A percentile compares a stretch with the other conserved stretches of the same genome.
Evolutionary conservation across 1,139 yeast species (phyloP).

Genomic region (Kodamaea plutei): DNA sequence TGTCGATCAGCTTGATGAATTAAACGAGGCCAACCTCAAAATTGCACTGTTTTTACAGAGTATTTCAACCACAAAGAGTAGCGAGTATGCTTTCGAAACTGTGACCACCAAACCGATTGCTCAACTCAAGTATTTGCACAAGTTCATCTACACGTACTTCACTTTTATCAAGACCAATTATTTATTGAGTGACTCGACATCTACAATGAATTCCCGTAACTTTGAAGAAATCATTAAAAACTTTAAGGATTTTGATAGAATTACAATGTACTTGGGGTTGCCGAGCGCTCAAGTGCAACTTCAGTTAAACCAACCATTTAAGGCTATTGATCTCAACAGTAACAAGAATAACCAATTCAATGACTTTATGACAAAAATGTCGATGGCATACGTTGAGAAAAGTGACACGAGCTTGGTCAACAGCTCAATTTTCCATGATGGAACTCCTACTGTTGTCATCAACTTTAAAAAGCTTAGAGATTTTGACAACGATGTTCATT

Average conservation of each 20-base stretch:
- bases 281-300: constrained; percentile 45
- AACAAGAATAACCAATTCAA: constrained; percentile 49
- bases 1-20: constrained; percentile 34
- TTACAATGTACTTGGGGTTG: constrained; percentile 32
- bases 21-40: constrained; percentile 41
- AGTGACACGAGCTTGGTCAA: constrained; percentile 49
- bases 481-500: constrained; percentile 49
- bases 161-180: constrained; percentile 45
- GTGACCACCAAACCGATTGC: constrained; percentile 28
- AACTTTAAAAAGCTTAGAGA: constrained; percentile 42
- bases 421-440: constrained; percentile 67
- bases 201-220: constrained; percentile 13
- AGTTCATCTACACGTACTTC: constrained; percentile 61
- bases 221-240: constrained; percentile 24
- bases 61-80: constrained; percentile 12
- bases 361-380: constrained; percentile 72
- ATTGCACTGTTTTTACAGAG: constrained; percentile 44
- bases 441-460: constrained; percentile 63
- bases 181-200: constrained; percentile 22
- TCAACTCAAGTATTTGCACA: constrained; percentile 60
- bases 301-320: constrained; percentile 51
- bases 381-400: constrained; percentile 49
- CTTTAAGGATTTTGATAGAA: constrained; percentile 26
- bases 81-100: constrained; percentile 29
- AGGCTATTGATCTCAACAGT: constrained; percentile 36